phyloP scores from a whole-genome alignment of 1,139 yeast species.

The Magnusiomyces clavatus region DNA sequence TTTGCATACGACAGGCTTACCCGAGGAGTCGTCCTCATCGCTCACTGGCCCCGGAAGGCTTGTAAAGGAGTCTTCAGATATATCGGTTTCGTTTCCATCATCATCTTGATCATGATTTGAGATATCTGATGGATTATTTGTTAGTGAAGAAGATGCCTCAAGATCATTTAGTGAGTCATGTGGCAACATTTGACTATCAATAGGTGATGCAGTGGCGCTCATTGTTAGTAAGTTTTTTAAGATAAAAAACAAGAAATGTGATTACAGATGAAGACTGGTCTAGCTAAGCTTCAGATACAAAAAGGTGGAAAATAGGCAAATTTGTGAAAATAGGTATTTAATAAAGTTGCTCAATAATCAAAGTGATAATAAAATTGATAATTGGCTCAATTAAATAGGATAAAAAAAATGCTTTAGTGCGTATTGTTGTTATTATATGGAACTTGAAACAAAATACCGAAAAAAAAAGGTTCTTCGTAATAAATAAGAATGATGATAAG shows the following conservation, averaged over 20 bases:
- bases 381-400: no score
- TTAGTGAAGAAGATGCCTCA: background rate
- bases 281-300: background rate
- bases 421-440: no score
- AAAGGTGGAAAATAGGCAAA: background rate
- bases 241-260: no score
- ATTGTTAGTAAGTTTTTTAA: background rate
- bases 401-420: no score
- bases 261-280: background rate
- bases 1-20: constrained; percentile 25
- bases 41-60: constrained; percentile 12
- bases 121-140: background rate
- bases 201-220: background rate
- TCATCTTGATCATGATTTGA: background rate
- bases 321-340: no score
- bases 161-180: background rate
- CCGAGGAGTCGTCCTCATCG: constrained; percentile 11
- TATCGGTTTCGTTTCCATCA: constrained; percentile 8
- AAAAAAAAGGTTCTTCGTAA: no score
- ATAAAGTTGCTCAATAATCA: no score
- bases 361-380: no score
- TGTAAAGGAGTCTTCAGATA: constrained; percentile 14
- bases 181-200: background rate
- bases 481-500: no score
- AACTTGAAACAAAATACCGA: no score